Evolutionary conservation across 192 early-diverging fungal genomes (phyloP), one percentile per base, ranked within the genome.

Genomic region (Backusella liffmaniae): DNA sequence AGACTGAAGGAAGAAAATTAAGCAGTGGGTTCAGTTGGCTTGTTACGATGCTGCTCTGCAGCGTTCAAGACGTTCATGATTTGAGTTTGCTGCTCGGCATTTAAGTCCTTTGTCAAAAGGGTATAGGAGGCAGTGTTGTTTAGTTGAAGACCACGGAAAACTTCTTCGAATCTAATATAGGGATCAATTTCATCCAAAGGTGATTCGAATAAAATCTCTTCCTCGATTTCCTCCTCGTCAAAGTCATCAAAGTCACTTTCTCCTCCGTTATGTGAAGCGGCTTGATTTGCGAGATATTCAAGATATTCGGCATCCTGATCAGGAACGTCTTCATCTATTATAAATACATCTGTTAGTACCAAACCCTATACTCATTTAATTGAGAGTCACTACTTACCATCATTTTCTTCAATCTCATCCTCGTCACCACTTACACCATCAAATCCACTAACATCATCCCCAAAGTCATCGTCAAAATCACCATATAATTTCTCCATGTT

Each of bases 171-270:
- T 69, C 85, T 83, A 37, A 91, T 77, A 79, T 94, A 94, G 5
- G 91, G 88, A 78, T 95, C 87, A 62, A 95, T 77, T 62, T 89
- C 84, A 79, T 95, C 94, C 71, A 95, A 81, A 23, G 93, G 93
- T 39, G 92, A 91, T 77, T 94, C 92, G 44, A 94, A 91, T 30
- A 90, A 83, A 29, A 91, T 86, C 77, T 94, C 92, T 76, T 95
- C 94, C 44, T 93, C 87, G 44, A 94, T 82, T 18, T 84, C 85
- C n/a, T 90, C 90, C 26, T 87, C 88, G 29, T 74, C 65, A 74
- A 42, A 42, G n/a, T 67, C 44, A 37, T 91, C 89, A 35, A 86
- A 84, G 10, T 94, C 91, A 15, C 91, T 90, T 29, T 88, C 88
- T 16, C 77, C 82, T 9, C 42, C 81, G 66, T 59, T 37, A 13